Evolutionary conservation across 106 monocot genomes (phyloP).

Genomic region (Alisma plantagoaquatica): DNA sequence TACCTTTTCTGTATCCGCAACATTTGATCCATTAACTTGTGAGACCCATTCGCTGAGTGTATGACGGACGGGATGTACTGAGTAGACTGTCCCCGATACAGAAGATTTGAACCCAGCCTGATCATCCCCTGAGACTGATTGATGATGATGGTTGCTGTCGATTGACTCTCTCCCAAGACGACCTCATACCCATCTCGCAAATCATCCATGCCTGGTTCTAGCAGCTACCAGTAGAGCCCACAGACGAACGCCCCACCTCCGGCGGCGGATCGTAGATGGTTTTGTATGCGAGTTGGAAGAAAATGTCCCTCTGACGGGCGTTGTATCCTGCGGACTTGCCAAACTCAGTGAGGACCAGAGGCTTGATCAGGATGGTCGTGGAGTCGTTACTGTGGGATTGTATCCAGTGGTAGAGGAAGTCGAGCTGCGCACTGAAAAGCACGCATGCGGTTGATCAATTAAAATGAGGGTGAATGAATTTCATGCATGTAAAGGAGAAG

Average conservation of each 20-base stretch:
- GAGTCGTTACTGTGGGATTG: constrained; percentile 2
- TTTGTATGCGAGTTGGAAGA: constrained; percentile 5
- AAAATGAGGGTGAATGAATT: no score
- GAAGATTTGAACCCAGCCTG: no score
- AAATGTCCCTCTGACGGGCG: neutral
- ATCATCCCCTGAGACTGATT: neutral
- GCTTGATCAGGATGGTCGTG: constrained; percentile 3
- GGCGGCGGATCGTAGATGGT: constrained; percentile 2
- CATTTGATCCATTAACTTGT: no score
- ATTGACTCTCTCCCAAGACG: constrained; percentile 1
- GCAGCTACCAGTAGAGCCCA: constrained; percentile 12
- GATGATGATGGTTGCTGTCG: constrained; percentile 8
- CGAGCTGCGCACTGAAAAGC: neutral
- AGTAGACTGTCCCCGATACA: no score
- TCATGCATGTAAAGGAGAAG: neutral
- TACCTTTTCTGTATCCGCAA: no score
- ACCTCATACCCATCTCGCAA: constrained; percentile 16
- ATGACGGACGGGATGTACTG: no score
- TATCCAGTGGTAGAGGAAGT: constrained; percentile 9
- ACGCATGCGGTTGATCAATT: neutral
- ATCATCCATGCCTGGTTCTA: constrained; percentile 9
- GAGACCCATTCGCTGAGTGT: no score
- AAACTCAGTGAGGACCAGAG: constrained; percentile 11
- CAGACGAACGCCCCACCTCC: constrained; percentile 1
- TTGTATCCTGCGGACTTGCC: constrained; percentile 5